Evolutionary conservation across 352 stramenopile genomes (phyloP), one percentile per base, ranked within the genome.

Genomic region (Phytophthora foliorum): DNA sequence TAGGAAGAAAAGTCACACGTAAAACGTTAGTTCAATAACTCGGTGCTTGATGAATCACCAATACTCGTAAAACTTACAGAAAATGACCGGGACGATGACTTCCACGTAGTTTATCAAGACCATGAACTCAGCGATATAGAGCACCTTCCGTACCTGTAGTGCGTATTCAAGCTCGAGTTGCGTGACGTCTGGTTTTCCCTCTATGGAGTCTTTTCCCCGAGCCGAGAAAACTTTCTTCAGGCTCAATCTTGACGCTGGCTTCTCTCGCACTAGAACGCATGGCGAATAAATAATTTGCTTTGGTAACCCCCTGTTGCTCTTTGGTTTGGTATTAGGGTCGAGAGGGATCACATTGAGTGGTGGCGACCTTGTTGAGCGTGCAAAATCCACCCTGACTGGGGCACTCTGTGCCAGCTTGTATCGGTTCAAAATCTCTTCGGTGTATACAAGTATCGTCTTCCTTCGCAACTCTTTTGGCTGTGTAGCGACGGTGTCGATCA

Each of bases 61-160:
- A 42, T 21, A 42, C 21, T n/a, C 16, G 36, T 31, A 14, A 54
- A 57, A 75, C 69, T 63, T 60, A 83, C 76, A 65, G 55, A 83
- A 83, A 32, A 87, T 74, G 8, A 76, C 13, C 6, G 79, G 74
- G n/a, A 87, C 67, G 24, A 78, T 61, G 8, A 81, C 71, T 44
- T 84, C 74, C 3, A 77, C 63, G 29, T 74, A 83, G 54, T 87
- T 79, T 27, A 78, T 63, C 44, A 84, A 56, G 29, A 84, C 21
- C 19, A 85, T 31, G 13, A 81, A 87, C 66, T 85, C 76, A 1
- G 79, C 75, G 46, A 82, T 64, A 34, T 84, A 80, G 6, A 87
- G 65, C 32, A 83, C 41, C 24, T 70, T 48, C 3, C 71, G 46
- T 0, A 71, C 50, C 14, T 67, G 44, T 0, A 60, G 19, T 1